phyloP scores from a whole-genome alignment of 2,329 filamentous ascomycete species.

The Colletotrichum acutatum region DNA sequence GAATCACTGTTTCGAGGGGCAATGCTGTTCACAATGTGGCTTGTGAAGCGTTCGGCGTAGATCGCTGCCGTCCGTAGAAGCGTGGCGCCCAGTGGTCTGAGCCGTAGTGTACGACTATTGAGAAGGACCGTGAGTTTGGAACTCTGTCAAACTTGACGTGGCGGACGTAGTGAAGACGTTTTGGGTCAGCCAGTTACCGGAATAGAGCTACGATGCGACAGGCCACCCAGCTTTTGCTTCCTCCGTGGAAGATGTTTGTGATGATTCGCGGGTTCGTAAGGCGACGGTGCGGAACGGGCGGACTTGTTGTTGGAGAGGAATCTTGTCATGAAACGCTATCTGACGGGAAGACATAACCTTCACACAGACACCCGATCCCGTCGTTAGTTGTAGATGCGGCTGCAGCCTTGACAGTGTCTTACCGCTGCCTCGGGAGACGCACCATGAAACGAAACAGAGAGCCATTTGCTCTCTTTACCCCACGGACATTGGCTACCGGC shows the following conservation, averaged over 20 bases:
- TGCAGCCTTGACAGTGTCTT: slow-evolving; percentile 25
- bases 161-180: neutral
- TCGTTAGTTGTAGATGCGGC: slow-evolving; percentile 2
- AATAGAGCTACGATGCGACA: slow-evolving; percentile 16
- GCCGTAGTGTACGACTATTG: neutral
- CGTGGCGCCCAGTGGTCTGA: neutral
- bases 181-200: slow-evolving; percentile 1
- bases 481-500: neutral
- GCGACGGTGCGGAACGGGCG: neutral
- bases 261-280: neutral
- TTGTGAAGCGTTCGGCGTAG: neutral
- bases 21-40: neutral
- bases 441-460: slow-evolving; percentile 22
- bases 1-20: neutral
- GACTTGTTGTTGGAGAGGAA: neutral
- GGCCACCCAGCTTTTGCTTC: neutral
- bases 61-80: neutral
- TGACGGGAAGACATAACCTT: neutral
- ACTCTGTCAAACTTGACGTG: neutral
- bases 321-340: slow-evolving; percentile 26
- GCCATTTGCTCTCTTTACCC: neutral
- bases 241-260: neutral
- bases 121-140: neutral
- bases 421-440: slow-evolving; percentile 6
- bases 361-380: slow-evolving; percentile 29